Evolutionary conservation across 805 yeast species (phyloP).

Genomic region (Clavispora fructus): DNA sequence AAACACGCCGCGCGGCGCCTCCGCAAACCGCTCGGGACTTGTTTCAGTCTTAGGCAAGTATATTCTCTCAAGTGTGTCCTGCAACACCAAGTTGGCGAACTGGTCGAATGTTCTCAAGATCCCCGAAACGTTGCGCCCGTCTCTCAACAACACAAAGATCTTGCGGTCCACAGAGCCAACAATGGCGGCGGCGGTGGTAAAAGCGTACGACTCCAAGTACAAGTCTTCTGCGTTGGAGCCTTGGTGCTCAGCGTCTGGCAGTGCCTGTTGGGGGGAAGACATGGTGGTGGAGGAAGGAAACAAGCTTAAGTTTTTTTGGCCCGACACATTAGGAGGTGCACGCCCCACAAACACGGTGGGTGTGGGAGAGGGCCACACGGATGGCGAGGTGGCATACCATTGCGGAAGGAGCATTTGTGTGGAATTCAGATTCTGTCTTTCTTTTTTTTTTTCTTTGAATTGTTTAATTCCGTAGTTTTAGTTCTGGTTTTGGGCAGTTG

Average conservation of each 20-base stretch:
- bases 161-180: conserved; percentile 80
- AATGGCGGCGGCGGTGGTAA: conserved; percentile 86
- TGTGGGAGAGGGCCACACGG: no score
- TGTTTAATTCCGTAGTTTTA: no score
- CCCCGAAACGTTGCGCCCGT: conserved; percentile 85
- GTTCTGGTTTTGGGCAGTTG: no score
- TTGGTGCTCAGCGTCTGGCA: conserved; percentile 1
- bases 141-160: conserved; percentile 80
- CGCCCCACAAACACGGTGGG: background rate
- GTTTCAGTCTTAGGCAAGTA: conserved; percentile 46
- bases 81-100: conserved; percentile 86
- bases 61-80: conserved; percentile 84
- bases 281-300: conserved; percentile 1
- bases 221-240: conserved; percentile 46
- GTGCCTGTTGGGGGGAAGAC: conserved; percentile 4
- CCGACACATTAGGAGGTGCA: background rate
- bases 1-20: conserved; percentile 71
- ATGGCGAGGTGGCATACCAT: no score
- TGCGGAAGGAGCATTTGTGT: no score
- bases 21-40: conserved; percentile 54
- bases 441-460: no score
- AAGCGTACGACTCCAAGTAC: conserved; percentile 73
- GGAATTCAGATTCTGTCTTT: no score
- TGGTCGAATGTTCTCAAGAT: conserved; percentile 93
- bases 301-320: background rate